Conservation (phyloP, 2,329 filamentous ascomycete species). For the Cryphonectria japonica region DNA sequence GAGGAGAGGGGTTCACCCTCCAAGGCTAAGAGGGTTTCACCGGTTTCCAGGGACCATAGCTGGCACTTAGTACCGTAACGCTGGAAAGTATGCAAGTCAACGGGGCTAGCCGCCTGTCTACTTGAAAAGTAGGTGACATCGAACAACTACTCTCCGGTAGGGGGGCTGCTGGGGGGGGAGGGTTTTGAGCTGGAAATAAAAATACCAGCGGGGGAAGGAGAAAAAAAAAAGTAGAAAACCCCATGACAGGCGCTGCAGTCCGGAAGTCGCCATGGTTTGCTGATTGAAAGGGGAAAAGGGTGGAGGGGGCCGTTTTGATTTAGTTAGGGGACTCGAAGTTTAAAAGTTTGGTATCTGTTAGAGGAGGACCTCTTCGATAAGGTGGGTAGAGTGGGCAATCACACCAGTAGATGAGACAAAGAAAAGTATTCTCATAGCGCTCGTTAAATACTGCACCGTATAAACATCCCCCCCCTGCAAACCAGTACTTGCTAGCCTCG, state of each 20-base stretch:
- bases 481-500: neutral
- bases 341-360: conserved; percentile 4
- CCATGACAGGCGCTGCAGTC: conserved; percentile 15
- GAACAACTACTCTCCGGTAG: neutral
- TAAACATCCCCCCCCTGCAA: neutral
- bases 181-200: neutral
- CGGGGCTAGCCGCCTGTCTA: conserved; percentile 26
- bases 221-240: neutral
- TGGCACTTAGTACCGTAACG: neutral
- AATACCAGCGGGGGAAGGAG: neutral
- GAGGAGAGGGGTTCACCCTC: neutral
- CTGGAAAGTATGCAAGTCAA: conserved; percentile 14
- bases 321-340: neutral
- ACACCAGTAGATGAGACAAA: neutral
- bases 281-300: neutral
- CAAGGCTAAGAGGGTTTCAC: no score
- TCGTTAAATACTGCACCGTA: conserved; percentile 2
- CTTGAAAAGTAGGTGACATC: neutral
- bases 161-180: no score
- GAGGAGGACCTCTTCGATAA: neutral
- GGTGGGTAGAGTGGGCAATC: no score
- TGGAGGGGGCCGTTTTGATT: neutral
- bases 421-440: neutral
- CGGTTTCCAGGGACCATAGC: neutral
- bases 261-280: conserved; percentile 26